Evolutionary conservation across 139 green algal genomes (phyloP), one percentile per base, ranked within the genome.

Genomic region (Micractinium conductrix): DNA sequence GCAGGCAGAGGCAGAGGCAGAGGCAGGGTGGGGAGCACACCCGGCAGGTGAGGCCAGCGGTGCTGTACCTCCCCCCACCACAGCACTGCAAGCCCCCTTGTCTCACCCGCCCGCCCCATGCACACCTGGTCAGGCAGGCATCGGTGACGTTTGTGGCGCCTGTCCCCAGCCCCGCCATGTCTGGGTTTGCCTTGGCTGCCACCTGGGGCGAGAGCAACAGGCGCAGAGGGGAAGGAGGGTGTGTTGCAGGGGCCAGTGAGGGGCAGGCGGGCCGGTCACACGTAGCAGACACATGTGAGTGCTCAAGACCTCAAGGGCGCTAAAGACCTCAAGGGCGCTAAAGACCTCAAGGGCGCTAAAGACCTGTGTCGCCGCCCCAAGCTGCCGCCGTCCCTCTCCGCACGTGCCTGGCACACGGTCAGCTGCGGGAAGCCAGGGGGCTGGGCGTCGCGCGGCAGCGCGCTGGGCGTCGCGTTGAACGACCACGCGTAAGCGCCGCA

Each of bases 111-210:
- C 12, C 60, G 24, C 17, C 12, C 35, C 10, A 74, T 12, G 14
- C 38, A 19, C 55, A 81, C 78, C 78, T 40, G 1, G 60, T 83
- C 6, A 83, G 42, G 78, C 78, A 83, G 9, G 42, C 55, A 30
- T 83, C 78, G 43, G 35, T 83, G 4, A 83, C 78, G 38, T 55
- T 71, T 0, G 75, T 81, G 26, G 75, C 75, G 1, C 75, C 75
- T 4, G 78, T 83, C 40, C 78, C 78, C 40, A 83, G 63, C 37
- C 78, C 78, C 1, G 60, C 58, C 42, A 83, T 73, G 78, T 58
- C 30, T 0, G 58, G 60, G 28, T 74, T 73, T 7, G 60, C 44
- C 60, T 83, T 83, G 60, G 78, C 78, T 4, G 78, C 78, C n/a
- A 83, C 78, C 78, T 83, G 78, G 12, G n/a, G n/a, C n/a, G n/a